A percentile compares a stretch with the other conserved stretches of the same genome.
Conservation (phyloP, 73 alveolate genomes). For the Halteria grandinella region DNA sequence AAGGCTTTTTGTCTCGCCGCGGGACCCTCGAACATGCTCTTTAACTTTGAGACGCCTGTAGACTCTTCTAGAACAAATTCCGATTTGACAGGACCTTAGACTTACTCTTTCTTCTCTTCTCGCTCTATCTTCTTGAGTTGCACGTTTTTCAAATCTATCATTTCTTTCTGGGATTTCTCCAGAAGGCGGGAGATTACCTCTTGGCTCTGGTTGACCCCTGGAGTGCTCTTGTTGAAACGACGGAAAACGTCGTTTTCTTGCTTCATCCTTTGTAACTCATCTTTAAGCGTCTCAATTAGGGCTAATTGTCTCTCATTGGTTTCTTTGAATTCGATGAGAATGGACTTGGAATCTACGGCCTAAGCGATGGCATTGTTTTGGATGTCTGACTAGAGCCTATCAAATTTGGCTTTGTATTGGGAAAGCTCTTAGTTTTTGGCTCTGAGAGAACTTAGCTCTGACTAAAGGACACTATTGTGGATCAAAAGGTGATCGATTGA, state of each 20-base stretch:
- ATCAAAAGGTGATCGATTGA: conserved; percentile 7
- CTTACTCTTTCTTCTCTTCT: not conserved
- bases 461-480: conserved; percentile 7
- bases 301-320: conserved; percentile 21
- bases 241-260: conserved; percentile 28
- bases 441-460: not conserved
- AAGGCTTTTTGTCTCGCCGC: conserved; percentile 17
- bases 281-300: conserved; percentile 18
- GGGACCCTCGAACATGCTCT: conserved; percentile 26
- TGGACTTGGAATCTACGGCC: not conserved
- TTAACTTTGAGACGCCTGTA: not conserved
- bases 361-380: not conserved
- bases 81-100: not conserved
- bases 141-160: conserved; percentile 24
- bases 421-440: conserved; percentile 14
- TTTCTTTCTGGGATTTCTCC: conserved; percentile 21
- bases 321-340: conserved; percentile 14
- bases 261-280: conserved; percentile 29
- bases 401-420: conserved; percentile 23
- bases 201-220: not conserved
- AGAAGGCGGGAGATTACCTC: not conserved
- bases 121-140: conserved; percentile 11
- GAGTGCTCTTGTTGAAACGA: conserved; percentile 23
- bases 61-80: conserved; percentile 31
- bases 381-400: conserved; percentile 10